These are phyloP conservation scores for Ochetophila trinervis DNA, from an alignment of 306 rosid genomes.

Conservation along the genomic window DNA sequence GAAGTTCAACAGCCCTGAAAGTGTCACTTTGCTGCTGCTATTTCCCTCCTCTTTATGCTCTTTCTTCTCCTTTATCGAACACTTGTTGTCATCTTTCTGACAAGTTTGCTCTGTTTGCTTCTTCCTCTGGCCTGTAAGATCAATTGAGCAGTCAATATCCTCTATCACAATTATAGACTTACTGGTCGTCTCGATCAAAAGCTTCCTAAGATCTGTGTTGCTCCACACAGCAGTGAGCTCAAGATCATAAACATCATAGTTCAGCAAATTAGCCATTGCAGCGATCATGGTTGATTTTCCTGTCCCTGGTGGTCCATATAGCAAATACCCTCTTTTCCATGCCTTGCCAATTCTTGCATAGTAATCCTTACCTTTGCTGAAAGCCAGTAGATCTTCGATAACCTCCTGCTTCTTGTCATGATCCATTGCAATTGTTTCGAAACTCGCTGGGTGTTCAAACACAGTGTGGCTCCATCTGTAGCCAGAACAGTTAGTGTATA, in stretches of 20 bases:
- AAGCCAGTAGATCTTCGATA: constrained; percentile 57
- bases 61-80: constrained; percentile 23
- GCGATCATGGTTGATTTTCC: constrained; percentile 72
- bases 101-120: constrained; percentile 34
- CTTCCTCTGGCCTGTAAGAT: constrained; percentile 70
- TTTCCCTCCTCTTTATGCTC: constrained; percentile 27
- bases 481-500: constrained; percentile 55
- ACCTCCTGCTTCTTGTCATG: constrained; percentile 50
- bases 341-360: constrained; percentile 61
- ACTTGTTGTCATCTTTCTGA: constrained; percentile 35
- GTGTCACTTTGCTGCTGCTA: constrained; percentile 35
- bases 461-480: constrained; percentile 62
- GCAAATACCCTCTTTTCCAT: constrained; percentile 60
- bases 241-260: constrained; percentile 64
- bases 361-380: constrained; percentile 57
- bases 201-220: constrained; percentile 64
- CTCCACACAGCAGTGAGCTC: constrained; percentile 71
- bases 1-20: constrained; percentile 66
- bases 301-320: constrained; percentile 64
- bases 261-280: constrained; percentile 66
- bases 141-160: constrained; percentile 71
- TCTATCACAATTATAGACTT: constrained; percentile 77
- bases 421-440: constrained; percentile 68
- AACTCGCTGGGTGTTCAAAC: constrained; percentile 65
- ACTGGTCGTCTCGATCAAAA: constrained; percentile 61